Evolutionary conservation across 768 basidiomycete genomes (phyloP).

Genomic region (Tylopilus felleus): DNA sequence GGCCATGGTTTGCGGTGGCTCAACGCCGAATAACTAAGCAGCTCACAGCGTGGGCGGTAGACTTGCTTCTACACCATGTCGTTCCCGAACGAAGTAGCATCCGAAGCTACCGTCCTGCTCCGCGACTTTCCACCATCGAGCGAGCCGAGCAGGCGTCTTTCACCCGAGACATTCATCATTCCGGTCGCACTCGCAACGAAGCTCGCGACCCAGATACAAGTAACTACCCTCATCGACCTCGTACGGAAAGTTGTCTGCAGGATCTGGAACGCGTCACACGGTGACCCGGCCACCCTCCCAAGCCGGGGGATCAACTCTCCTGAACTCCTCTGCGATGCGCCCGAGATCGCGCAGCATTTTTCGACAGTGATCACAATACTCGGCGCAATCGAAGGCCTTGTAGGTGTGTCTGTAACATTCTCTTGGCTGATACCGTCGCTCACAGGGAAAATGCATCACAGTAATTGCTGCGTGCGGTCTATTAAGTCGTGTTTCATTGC

Average conservation of each 20-base stretch:
- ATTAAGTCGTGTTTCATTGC: conserved; percentile 23
- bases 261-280: conserved; percentile 17
- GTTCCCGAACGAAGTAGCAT: neutral
- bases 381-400: conserved; percentile 16
- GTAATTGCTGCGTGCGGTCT: conserved; percentile 23
- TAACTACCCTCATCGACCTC: conserved; percentile 27
- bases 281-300: conserved; percentile 5
- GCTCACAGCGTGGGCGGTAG: no score
- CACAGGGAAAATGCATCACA: conserved; percentile 3
- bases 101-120: conserved; percentile 10
- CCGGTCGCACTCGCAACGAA: conserved; percentile 24
- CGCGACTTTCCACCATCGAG: neutral
- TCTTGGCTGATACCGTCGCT: conserved; percentile 5
- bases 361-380: conserved; percentile 16
- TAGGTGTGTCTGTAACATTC: conserved; percentile 12
- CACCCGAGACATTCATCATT: conserved; percentile 21
- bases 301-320: conserved; percentile 3
- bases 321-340: conserved; percentile 16
- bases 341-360: conserved; percentile 22
- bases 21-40: no score
- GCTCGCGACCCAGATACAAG: conserved; percentile 20
- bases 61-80: conserved; percentile 5
- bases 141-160: neutral
- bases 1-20: no score
- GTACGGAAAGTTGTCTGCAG: conserved; percentile 26